phyloP scores from a whole-genome alignment of 2,329 filamentous ascomycete genomes.

The Stylonectria norvegica region DNA sequence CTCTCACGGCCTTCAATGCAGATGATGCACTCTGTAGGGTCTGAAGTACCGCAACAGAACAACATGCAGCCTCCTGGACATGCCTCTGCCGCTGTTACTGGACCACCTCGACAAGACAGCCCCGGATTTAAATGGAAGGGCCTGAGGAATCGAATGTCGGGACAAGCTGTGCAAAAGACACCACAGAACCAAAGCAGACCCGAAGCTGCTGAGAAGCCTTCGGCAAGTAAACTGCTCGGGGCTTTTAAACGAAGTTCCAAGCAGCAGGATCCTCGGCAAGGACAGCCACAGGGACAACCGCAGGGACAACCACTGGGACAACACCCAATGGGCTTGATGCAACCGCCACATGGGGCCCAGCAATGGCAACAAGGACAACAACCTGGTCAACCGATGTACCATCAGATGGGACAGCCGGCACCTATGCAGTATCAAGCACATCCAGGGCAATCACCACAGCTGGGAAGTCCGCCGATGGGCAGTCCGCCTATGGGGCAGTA shows the following conservation, averaged over 20 bases:
- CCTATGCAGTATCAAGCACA: too few species aligned
- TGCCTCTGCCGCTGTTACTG: conserved; percentile 6
- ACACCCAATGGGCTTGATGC: conserved; percentile 7
- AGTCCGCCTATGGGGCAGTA: conserved; percentile 17
- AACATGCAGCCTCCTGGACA: conserved; percentile 6
- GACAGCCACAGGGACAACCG: not conserved
- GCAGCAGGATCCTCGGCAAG: conserved; percentile 15
- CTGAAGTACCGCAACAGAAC: conserved; percentile 16
- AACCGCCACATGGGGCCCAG: conserved; percentile 18
- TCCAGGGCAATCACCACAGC: too few species aligned
- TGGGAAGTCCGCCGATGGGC: conserved; percentile 17
- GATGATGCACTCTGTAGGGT: conserved; percentile 9
- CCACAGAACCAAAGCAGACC: conserved; percentile 15
- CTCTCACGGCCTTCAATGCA: conserved; percentile 16
- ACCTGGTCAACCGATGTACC: too few species aligned
- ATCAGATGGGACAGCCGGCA: too few species aligned
- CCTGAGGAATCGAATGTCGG: conserved; percentile 31
- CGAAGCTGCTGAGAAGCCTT: conserved; percentile 19
- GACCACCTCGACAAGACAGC: conserved; percentile 15
- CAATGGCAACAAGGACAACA: too few species aligned
- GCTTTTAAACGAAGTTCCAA: conserved; percentile 34
- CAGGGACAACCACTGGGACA: conserved; percentile 1
- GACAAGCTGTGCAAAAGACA: conserved; percentile 25
- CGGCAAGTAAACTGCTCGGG: conserved; percentile 28
- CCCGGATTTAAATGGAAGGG: conserved; percentile 34